Conservation (phyloP, 192 early-diverging fungal species). For the Backusella liffmaniae region DNA sequence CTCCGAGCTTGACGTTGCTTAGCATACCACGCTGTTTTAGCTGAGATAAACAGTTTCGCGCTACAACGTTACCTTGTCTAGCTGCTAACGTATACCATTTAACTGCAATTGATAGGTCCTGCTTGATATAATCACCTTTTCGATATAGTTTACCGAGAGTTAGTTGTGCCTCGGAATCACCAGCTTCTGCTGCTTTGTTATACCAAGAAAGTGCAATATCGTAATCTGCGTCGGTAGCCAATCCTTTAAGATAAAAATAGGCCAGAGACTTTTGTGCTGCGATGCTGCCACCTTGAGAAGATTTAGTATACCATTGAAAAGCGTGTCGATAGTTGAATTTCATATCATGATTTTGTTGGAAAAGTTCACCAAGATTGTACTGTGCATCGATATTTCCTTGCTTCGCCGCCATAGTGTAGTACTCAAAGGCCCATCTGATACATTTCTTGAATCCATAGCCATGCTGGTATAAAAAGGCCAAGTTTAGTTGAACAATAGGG, state of each 20-base stretch:
- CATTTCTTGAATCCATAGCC: neutral
- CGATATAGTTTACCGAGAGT: neutral
- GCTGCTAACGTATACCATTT: neutral
- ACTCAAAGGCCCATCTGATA: neutral
- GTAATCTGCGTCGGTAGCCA: neutral
- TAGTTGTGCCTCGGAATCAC: neutral
- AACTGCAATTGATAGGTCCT: neutral
- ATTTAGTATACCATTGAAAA: neutral
- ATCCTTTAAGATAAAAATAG: neutral
- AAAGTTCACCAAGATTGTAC: neutral
- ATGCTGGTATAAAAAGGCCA: neutral
- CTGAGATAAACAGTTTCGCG: neutral
- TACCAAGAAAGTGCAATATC: neutral
- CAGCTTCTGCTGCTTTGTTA: neutral
- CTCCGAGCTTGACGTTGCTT: neutral
- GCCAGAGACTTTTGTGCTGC: neutral
- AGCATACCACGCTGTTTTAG: neutral
- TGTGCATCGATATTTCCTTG: neutral
- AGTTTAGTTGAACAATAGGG: neutral
- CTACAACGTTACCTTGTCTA: neutral
- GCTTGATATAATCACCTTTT: neutral
- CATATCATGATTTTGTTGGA: neutral
- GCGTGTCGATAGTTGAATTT: neutral
- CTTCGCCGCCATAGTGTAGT: neutral
- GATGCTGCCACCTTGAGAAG: neutral